phyloP scores from a whole-genome alignment of 1,284 basidiomycete genomes.

The Rhodotorula mucilaginosa region DNA sequence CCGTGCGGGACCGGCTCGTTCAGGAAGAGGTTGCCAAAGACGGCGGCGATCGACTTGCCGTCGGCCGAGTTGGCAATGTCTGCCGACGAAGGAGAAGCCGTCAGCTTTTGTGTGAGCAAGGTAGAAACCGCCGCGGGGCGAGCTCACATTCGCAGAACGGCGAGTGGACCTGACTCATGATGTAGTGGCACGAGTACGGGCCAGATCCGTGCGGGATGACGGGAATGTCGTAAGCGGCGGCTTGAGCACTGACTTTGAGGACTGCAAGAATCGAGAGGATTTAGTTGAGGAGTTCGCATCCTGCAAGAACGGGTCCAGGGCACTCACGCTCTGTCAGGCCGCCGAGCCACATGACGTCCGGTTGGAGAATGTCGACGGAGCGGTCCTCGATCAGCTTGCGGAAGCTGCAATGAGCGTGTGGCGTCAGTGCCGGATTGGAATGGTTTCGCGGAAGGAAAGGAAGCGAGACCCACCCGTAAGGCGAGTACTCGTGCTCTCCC shows the following conservation, averaged over 20 bases:
- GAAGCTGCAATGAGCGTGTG: constrained; percentile 54
- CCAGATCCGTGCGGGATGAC: constrained; percentile 58
- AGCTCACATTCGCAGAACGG: constrained; percentile 47
- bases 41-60: constrained; percentile 54
- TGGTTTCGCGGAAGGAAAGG: background rate
- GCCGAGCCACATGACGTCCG: constrained; percentile 57
- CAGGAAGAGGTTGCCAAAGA: constrained; percentile 57
- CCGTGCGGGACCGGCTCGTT: constrained; percentile 55
- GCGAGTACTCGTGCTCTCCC: constrained; percentile 49
- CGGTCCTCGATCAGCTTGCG: constrained; percentile 57
- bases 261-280: constrained; percentile 31
- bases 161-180: constrained; percentile 46
- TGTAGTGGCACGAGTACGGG: constrained; percentile 52
- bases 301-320: background rate
- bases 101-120: too few species aligned
- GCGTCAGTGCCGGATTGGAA: constrained; percentile 45
- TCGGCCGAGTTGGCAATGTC: constrained; percentile 58
- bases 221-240: constrained; percentile 55
- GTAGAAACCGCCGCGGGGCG: background rate
- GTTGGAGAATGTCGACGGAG: constrained; percentile 56
- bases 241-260: constrained; percentile 55
- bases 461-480: background rate
- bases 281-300: background rate
- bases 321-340: constrained; percentile 54
- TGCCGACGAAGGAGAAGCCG: background rate